Conservation (phyloP, 306 rosid genomes). For the Cicer arietinum region DNA sequence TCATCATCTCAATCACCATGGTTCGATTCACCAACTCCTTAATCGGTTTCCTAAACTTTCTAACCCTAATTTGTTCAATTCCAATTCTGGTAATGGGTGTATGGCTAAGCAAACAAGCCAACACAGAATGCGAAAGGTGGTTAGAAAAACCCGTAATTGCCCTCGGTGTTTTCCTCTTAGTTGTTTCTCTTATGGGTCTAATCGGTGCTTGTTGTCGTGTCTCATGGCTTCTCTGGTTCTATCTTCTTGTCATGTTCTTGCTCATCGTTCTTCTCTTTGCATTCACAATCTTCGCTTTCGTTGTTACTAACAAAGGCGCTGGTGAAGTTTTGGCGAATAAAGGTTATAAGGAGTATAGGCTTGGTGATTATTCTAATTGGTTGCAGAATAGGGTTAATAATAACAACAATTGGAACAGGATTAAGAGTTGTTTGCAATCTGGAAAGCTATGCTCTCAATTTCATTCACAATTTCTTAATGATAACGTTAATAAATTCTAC, state of each 20-base stretch:
- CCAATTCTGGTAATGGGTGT: conserved; percentile 66
- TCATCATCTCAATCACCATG: conserved; percentile 27
- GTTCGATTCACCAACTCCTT: conserved; percentile 63
- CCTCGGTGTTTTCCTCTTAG: conserved; percentile 67
- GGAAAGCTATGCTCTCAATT: conserved; percentile 61
- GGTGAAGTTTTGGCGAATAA: conserved; percentile 48
- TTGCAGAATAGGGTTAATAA: conserved; percentile 69
- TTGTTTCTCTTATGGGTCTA: conserved; percentile 73
- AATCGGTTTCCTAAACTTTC: conserved; percentile 68
- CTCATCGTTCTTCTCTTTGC: conserved; percentile 64
- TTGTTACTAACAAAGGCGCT: conserved; percentile 72
- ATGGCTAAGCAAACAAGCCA: conserved; percentile 69
- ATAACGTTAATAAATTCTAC: conserved; percentile 41
- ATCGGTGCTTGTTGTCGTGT: conserved; percentile 77
- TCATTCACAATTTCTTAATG: background rate
- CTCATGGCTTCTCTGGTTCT: conserved; percentile 76
- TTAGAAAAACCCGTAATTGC: conserved; percentile 66
- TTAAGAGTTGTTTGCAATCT: conserved; percentile 65
- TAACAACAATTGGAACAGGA: conserved; percentile 61
- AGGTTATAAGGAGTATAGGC: conserved; percentile 78
- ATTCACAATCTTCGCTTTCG: conserved; percentile 76
- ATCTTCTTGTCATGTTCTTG: conserved; percentile 80
- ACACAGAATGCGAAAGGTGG: conserved; percentile 68
- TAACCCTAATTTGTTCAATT: conserved; percentile 69
- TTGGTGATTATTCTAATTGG: conserved; percentile 89